A percentile compares a stretch with the other conserved stretches of the same genome.
These are phyloP conservation scores for Boeremia lycopersici DNA, from an alignment of 2,329 filamentous ascomycete species.

Conservation along the genomic window DNA sequence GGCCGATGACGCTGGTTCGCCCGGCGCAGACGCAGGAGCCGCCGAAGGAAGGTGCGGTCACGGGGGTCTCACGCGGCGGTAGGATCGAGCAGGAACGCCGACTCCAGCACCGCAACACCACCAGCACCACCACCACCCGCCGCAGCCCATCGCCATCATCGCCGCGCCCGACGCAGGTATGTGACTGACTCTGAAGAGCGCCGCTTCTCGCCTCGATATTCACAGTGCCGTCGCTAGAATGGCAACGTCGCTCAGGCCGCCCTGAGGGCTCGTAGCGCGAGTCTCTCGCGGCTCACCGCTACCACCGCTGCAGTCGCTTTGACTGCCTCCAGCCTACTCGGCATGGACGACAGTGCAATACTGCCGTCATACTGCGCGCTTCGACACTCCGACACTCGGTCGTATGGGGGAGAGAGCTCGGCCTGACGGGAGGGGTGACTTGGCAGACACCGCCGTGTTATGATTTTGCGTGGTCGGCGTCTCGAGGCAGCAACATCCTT, in stretches of 20 bases:
- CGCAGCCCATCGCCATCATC: slow-evolving; percentile 3
- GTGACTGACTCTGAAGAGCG: slow-evolving; percentile 1
- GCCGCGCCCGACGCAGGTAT: slow-evolving; percentile 13
- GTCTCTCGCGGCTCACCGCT: not conserved
- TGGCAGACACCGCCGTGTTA: not conserved
- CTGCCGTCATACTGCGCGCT: not conserved
- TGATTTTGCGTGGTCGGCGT: not conserved
- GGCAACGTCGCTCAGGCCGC: slow-evolving; percentile 8
- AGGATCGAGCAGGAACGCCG: slow-evolving; percentile 15
- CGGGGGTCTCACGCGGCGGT: slow-evolving; percentile 7
- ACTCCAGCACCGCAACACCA: slow-evolving; percentile 18
- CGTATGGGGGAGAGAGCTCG: not conserved
- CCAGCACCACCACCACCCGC: slow-evolving; percentile 6
- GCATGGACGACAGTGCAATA: not conserved
- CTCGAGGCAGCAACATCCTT: not conserved
- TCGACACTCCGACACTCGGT: not conserved
- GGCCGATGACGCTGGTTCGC: slow-evolving; percentile 20
- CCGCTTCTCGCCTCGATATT: slow-evolving; percentile 7
- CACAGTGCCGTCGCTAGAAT: slow-evolving; percentile 13
- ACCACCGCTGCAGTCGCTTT: not conserved
- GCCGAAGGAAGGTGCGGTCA: slow-evolving; percentile 9
- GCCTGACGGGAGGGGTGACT: not conserved
- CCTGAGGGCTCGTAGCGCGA: slow-evolving; percentile 6
- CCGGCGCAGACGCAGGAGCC: not conserved
- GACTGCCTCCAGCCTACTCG: not conserved